phyloP scores from a whole-genome alignment of 2,329 filamentous ascomycete species.

The Pyricularia sp. region DNA sequence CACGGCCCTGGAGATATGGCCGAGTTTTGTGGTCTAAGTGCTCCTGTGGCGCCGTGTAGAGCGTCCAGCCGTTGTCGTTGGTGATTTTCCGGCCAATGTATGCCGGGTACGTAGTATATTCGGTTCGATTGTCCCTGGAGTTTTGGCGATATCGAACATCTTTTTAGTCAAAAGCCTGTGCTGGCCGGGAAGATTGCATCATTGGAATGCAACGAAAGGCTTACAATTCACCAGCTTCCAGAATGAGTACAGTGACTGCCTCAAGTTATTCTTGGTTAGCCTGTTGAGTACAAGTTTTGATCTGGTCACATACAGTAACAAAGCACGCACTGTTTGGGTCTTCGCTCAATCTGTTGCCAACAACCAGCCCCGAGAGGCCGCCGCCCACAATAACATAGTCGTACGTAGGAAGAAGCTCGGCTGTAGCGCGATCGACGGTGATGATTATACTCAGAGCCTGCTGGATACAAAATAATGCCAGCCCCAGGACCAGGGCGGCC shows the following conservation, averaged over 20 bases:
- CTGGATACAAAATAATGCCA: not conserved
- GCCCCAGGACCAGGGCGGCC: not conserved
- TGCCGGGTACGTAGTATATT: not conserved
- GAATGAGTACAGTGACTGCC: not conserved
- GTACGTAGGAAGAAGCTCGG: constrained; percentile 5
- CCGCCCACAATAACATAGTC: constrained; percentile 33
- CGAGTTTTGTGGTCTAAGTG: constrained; percentile 17
- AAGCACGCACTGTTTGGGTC: constrained; percentile 16
- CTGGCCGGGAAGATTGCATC: not conserved
- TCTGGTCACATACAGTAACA: not conserved
- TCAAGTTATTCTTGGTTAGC: not conserved
- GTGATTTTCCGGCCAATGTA: not conserved
- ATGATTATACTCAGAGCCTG: not conserved
- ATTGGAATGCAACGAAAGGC: not conserved
- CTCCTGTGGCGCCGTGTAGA: constrained; percentile 21
- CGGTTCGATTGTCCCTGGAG: not conserved
- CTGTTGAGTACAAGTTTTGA: not conserved
- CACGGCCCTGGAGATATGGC: constrained; percentile 20
- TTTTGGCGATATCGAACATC: not conserved
- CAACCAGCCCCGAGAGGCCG: constrained; percentile 37
- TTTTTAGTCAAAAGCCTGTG: not conserved
- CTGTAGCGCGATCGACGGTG: not conserved
- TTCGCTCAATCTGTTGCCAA: constrained; percentile 34
- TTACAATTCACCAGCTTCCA: not conserved
- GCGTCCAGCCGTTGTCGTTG: constrained; percentile 20